Conservation (phyloP, 768 basidiomycete genomes). For the Naganishia randhawae region DNA sequence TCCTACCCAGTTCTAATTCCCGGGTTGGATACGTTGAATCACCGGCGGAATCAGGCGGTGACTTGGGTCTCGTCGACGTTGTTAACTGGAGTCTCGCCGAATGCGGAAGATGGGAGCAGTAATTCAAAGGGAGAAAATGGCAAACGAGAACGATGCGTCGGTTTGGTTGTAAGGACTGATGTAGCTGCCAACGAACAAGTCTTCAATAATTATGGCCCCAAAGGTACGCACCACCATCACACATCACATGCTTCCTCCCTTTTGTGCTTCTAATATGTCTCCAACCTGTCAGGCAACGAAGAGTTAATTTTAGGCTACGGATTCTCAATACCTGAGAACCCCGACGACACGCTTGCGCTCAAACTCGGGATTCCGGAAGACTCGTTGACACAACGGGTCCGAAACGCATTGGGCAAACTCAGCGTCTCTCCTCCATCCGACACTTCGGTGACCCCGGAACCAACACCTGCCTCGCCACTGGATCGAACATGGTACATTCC, state of each 20-base stretch:
- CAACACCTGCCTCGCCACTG: conserved; percentile 29
- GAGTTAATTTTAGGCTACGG: conserved; percentile 90
- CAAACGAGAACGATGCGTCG: conserved; percentile 54
- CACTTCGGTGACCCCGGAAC: conserved; percentile 57
- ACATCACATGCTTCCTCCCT: background rate
- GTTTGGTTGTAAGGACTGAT: conserved; percentile 60
- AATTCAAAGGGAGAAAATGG: background rate
- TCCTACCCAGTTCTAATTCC: conserved; percentile 18
- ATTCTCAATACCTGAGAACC: conserved; percentile 68
- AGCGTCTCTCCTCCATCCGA: conserved; percentile 19
- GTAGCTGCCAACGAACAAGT: conserved; percentile 59
- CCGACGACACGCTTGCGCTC: conserved; percentile 79
- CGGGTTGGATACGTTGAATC: conserved; percentile 15
- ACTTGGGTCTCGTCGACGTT: conserved; percentile 64
- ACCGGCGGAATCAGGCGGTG: conserved; percentile 71
- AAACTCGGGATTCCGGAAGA: conserved; percentile 60
- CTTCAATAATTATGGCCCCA: conserved; percentile 88
- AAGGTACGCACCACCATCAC: conserved; percentile 51
- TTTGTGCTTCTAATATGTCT: background rate
- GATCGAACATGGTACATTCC: conserved; percentile 19
- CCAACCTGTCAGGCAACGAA: conserved; percentile 58
- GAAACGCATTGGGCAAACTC: conserved; percentile 49
- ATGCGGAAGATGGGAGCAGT: conserved; percentile 1
- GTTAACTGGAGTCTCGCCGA: background rate
- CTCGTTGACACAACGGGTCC: conserved; percentile 27